phyloP scores from a whole-genome alignment of 2,329 filamentous ascomycete species.

The Aspergillus floridensis region DNA sequence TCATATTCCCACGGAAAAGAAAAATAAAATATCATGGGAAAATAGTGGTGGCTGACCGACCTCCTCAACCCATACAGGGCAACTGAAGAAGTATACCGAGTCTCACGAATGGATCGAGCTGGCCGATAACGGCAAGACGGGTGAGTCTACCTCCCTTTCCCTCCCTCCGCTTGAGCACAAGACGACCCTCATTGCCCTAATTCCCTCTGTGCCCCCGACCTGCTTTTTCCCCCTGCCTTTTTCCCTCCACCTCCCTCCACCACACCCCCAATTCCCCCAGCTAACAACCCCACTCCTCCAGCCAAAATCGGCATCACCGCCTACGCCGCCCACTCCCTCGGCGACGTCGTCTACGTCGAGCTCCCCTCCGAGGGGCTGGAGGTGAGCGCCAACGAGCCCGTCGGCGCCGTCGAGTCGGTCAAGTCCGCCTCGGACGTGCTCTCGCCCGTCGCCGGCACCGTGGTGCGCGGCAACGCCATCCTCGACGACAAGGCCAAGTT shows the following conservation, averaged over 20 bases:
- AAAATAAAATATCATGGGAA: too few relatives aligned
- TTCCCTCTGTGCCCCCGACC: too few relatives aligned
- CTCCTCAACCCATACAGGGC: slow-evolving; percentile 30
- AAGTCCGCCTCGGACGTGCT: slow-evolving; percentile 98
- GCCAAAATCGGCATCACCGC: slow-evolving; percentile 78
- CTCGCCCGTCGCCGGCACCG: slow-evolving; percentile 74
- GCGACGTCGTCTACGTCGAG: slow-evolving; percentile 97
- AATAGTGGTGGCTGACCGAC: slow-evolving; percentile 22
- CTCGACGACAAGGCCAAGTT: slow-evolving; percentile 82
- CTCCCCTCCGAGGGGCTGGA: slow-evolving; percentile 71
- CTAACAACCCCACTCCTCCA: slow-evolving; percentile 26
- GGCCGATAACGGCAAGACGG: slow-evolving; percentile 75
- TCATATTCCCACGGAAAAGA: slow-evolving; percentile 3
- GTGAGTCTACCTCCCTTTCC: slow-evolving; percentile 34
- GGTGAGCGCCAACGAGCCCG: slow-evolving; percentile 72
- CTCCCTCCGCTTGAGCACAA: background rate
- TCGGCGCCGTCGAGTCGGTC: slow-evolving; percentile 95
- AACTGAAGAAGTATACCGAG: slow-evolving; percentile 80
- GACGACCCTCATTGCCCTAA: too few relatives aligned
- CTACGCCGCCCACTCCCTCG: slow-evolving; percentile 88
- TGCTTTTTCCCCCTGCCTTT: background rate
- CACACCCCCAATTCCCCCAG: background rate
- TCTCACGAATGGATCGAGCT: slow-evolving; percentile 99
- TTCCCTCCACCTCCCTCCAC: background rate
- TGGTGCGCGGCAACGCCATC: slow-evolving; percentile 68